A percentile compares a stretch with the other conserved stretches of the same genome.
These are phyloP conservation scores for Oryza longistaminata DNA, from an alignment of 176 grass and related monocot genomes.

Conservation along the genomic window DNA sequence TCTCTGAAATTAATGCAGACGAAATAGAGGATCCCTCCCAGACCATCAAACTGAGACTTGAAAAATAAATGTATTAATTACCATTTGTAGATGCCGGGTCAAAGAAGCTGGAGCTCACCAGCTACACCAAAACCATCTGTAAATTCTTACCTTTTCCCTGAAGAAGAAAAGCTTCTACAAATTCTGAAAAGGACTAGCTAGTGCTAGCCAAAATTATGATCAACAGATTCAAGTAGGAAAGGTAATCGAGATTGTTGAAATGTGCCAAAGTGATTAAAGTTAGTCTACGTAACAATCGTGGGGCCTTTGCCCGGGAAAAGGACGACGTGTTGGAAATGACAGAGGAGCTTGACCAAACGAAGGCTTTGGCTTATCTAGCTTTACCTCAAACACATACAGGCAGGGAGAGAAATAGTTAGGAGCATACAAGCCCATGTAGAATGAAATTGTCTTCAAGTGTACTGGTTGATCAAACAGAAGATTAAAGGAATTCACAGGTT, in stretches of 20 bases:
- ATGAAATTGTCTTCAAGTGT: not conserved
- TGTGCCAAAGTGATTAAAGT: not conserved
- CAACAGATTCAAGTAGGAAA: slow-evolving; percentile 26
- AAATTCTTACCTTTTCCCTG: not conserved
- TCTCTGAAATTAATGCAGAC: not conserved
- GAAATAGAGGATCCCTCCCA: not conserved
- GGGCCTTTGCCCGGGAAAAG: not conserved
- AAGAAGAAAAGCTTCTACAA: not conserved
- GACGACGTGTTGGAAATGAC: slow-evolving; percentile 1
- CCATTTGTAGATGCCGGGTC: slow-evolving; percentile 19
- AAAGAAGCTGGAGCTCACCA: slow-evolving; percentile 6
- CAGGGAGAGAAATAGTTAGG: not conserved
- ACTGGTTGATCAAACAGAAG: not conserved
- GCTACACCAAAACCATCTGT: not conserved
- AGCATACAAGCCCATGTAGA: not conserved
- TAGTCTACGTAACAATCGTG: not conserved
- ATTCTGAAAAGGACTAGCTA: slow-evolving; percentile 5
- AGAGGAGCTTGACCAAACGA: slow-evolving; percentile 24
- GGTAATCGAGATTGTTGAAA: slow-evolving; percentile 5
- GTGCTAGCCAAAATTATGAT: not conserved
- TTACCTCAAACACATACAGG: not conserved
- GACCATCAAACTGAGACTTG: not conserved
- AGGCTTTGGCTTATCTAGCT: not conserved
- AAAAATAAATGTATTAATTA: not conserved
- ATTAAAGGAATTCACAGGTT: not conserved